A percentile compares a stretch with the other conserved stretches of the same genome.
Conservation (phyloP, 495 filamentous ascomycete species). For the Penicillium flavigenum region DNA sequence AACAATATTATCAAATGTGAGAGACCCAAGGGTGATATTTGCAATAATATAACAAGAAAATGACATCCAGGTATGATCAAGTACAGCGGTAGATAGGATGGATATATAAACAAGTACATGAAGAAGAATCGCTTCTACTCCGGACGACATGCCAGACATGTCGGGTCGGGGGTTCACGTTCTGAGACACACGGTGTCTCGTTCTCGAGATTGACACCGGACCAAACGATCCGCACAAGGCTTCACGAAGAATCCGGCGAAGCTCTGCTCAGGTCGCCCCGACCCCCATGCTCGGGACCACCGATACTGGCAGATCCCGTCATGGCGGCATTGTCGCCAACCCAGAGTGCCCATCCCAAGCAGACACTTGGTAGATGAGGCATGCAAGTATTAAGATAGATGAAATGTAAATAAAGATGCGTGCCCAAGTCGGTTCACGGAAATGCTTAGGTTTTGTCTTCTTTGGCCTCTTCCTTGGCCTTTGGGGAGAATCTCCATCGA, state of each 20-base stretch:
- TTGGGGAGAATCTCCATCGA: constrained; percentile 18
- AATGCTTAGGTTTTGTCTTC: constrained; percentile 4
- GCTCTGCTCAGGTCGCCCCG: not conserved
- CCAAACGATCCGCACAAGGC: not conserved
- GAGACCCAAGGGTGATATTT: not conserved
- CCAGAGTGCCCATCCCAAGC: constrained; percentile 2
- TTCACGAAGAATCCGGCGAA: not conserved
- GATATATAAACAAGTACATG: constrained; percentile 14
- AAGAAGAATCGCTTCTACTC: constrained; percentile 11
- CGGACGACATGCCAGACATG: not conserved
- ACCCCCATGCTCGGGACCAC: not conserved
- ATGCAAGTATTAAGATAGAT: constrained; percentile 15
- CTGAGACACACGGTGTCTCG: not conserved
- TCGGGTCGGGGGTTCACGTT: not conserved
- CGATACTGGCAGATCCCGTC: not conserved
- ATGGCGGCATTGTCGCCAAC: not conserved
- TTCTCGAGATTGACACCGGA: not conserved
- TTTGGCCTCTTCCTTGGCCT: not conserved
- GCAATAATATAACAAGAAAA: not conserved
- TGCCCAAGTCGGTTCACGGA: not conserved
- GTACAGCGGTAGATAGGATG: constrained; percentile 2
- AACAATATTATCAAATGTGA: not conserved
- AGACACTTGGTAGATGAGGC: constrained; percentile 1
- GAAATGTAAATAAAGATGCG: constrained; percentile 10
- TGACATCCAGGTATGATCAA: not conserved